Conservation (phyloP, 371 early-diverging fungal species). For the Parasitella parasitica region DNA sequence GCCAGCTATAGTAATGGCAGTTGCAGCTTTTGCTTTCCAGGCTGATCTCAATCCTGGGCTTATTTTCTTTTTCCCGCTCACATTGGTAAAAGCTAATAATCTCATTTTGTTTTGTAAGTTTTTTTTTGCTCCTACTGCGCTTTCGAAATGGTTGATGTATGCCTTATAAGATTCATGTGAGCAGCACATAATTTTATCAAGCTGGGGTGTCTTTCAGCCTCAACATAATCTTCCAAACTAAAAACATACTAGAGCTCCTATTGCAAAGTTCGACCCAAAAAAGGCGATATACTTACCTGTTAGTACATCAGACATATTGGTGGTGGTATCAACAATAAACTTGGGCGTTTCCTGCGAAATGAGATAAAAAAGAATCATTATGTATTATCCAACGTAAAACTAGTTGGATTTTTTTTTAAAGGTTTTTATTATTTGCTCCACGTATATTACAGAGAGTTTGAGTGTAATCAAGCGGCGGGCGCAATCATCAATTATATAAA, state of each 20-base stretch:
- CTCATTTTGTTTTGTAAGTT: conserved; percentile 18
- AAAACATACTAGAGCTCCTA: background rate
- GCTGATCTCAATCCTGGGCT: background rate
- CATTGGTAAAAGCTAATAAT: conserved; percentile 3
- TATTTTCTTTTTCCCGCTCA: conserved; percentile 7
- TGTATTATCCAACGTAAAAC: background rate
- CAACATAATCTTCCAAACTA: background rate
- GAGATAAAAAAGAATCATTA: conserved; percentile 83
- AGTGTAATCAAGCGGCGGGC: no score
- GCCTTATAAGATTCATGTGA: background rate
- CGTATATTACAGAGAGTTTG: no score
- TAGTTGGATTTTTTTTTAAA: no score
- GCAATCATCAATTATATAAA: no score
- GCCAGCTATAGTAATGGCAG: background rate
- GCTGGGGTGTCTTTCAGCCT: background rate
- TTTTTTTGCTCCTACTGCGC: conserved; percentile 6
- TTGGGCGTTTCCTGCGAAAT: conserved; percentile 72
- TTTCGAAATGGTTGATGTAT: conserved; percentile 12
- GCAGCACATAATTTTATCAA: background rate
- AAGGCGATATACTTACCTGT: background rate
- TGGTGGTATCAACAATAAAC: no score
- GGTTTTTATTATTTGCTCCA: no score
- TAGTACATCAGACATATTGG: conserved; percentile 7
- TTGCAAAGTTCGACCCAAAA: conserved; percentile 6
- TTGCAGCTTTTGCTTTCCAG: background rate